phyloP scores from a whole-genome alignment of 228 moss, liverwort and hornwort species.

The Sphagnum magellanicum region DNA sequence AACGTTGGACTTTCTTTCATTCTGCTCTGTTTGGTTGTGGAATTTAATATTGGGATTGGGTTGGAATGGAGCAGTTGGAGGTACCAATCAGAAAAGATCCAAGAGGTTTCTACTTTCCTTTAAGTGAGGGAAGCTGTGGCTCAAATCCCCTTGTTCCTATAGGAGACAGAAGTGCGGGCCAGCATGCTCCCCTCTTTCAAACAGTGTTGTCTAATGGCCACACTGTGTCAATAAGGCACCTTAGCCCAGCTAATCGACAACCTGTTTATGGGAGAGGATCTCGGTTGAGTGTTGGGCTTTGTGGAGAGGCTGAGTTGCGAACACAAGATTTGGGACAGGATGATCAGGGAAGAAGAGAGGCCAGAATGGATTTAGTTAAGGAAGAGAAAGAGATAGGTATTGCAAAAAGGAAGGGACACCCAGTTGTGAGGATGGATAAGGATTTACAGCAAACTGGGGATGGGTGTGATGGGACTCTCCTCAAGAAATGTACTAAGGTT shows the following conservation, averaged over 20 bases:
- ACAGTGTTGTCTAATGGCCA: background rate
- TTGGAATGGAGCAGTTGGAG: background rate
- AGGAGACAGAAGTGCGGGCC: slow-evolving; percentile 1
- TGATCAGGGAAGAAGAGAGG: background rate
- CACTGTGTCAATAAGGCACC: background rate
- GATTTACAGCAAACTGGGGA: slow-evolving; percentile 4
- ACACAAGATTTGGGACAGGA: slow-evolving; percentile 4
- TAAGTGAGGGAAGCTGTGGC: slow-evolving; percentile 33
- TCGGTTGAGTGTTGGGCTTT: slow-evolving; percentile 10
- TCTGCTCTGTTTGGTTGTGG: too few species aligned
- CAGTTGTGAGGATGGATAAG: too few species aligned
- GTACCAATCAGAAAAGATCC: slow-evolving; percentile 9
- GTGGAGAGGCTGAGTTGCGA: background rate
- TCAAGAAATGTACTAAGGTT: slow-evolving; percentile 29
- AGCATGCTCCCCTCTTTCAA: background rate
- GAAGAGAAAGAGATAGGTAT: too few species aligned
- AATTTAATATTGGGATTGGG: too few species aligned
- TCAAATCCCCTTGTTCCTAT: slow-evolving; percentile 20
- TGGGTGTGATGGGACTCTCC: slow-evolving; percentile 11
- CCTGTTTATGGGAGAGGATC: slow-evolving; percentile 6
- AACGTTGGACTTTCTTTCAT: too few species aligned
- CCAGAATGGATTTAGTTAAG: too few species aligned
- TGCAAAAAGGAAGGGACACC: too few species aligned
- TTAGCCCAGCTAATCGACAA: slow-evolving; percentile 2
- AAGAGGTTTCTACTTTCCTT: slow-evolving; percentile 4